Percentiles rank a stretch among this genome's conserved stretches.
phyloP scores from a whole-genome alignment of 2,329 filamentous ascomycete genomes.

The Xylariaceae sp. region DNA sequence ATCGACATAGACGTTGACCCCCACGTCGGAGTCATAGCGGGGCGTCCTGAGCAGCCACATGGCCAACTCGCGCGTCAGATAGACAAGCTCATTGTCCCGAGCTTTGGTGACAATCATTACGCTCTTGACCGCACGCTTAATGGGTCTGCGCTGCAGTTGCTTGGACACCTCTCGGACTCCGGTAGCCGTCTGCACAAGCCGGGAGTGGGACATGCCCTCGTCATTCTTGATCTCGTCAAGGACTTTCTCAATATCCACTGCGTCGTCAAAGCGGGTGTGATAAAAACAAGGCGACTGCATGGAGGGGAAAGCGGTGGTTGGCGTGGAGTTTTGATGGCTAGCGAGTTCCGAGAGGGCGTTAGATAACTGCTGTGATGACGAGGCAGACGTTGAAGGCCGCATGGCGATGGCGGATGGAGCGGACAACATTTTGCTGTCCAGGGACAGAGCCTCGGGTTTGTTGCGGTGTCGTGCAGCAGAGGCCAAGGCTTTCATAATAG shows the following conservation, averaged over 20 bases:
- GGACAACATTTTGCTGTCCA: slow-evolving; percentile 58
- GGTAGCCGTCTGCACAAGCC: slow-evolving; percentile 90
- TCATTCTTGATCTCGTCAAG: slow-evolving; percentile 89
- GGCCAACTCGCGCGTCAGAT: slow-evolving; percentile 80
- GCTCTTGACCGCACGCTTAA: slow-evolving; percentile 86
- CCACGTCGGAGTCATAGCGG: slow-evolving; percentile 82
- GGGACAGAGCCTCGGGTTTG: slow-evolving; percentile 60
- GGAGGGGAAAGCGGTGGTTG: slow-evolving; percentile 56
- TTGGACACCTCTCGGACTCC: slow-evolving; percentile 94
- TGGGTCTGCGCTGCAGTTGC: slow-evolving; percentile 86
- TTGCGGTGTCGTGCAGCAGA: slow-evolving; percentile 58
- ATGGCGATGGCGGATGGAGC: slow-evolving; percentile 34
- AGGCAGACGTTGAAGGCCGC: slow-evolving; percentile 40
- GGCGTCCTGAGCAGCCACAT: slow-evolving; percentile 86
- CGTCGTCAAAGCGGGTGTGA: slow-evolving; percentile 93
- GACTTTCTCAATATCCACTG: slow-evolving; percentile 90
- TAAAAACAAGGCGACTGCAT: slow-evolving; percentile 95
- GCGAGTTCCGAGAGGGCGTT: slow-evolving; percentile 55
- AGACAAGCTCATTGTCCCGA: slow-evolving; percentile 87
- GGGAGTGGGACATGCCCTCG: slow-evolving; percentile 87
- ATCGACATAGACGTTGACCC: slow-evolving; percentile 97
- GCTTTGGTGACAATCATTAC: slow-evolving; percentile 99
- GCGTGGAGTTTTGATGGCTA: slow-evolving; percentile 38
- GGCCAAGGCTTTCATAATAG: slow-evolving; percentile 76
- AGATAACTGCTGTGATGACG: slow-evolving; percentile 59